phyloP scores from a whole-genome alignment of 805 yeast species.

The Priceomyces melissophilus region DNA sequence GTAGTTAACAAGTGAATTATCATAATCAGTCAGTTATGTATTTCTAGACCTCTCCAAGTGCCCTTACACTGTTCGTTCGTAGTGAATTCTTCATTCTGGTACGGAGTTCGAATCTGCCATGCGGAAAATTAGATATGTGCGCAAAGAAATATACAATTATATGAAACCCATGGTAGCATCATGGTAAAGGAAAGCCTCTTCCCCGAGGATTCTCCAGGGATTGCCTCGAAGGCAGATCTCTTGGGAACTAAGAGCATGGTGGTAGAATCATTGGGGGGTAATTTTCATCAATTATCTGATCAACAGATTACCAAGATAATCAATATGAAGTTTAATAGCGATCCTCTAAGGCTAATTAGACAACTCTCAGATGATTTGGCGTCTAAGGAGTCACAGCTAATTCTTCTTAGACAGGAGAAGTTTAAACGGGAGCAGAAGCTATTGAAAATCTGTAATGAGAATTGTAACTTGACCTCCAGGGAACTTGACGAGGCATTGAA shows the following conservation, averaged over 20 bases:
- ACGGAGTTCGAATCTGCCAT: constrained; percentile 1
- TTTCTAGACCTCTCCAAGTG: background rate
- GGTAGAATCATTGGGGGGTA: constrained; percentile 11
- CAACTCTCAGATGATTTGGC: constrained; percentile 50
- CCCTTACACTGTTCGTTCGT: background rate
- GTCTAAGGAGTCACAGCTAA: constrained; percentile 44
- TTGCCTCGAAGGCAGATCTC: constrained; percentile 2
- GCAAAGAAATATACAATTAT: background rate
- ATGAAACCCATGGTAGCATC: background rate
- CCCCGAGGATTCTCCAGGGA: background rate
- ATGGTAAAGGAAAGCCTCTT: constrained; percentile 2
- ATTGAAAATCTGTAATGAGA: constrained; percentile 28
- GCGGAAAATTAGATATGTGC: constrained; percentile 2
- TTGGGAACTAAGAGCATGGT: constrained; percentile 3
- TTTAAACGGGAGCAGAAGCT: constrained; percentile 33
- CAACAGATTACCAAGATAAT: constrained; percentile 19
- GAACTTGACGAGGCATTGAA: constrained; percentile 33
- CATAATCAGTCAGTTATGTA: background rate
- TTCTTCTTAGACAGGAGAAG: constrained; percentile 30
- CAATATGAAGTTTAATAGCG: constrained; percentile 20
- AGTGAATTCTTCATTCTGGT: background rate
- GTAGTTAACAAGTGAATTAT: too few relatives aligned
- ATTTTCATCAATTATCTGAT: constrained; percentile 18
- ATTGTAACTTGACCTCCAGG: constrained; percentile 31
- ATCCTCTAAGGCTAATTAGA: constrained; percentile 33